Percentiles rank a stretch among this genome's conserved stretches.
Conservation (phyloP, 352 stramenopile genomes). For the Globisporangium apiculatum region DNA sequence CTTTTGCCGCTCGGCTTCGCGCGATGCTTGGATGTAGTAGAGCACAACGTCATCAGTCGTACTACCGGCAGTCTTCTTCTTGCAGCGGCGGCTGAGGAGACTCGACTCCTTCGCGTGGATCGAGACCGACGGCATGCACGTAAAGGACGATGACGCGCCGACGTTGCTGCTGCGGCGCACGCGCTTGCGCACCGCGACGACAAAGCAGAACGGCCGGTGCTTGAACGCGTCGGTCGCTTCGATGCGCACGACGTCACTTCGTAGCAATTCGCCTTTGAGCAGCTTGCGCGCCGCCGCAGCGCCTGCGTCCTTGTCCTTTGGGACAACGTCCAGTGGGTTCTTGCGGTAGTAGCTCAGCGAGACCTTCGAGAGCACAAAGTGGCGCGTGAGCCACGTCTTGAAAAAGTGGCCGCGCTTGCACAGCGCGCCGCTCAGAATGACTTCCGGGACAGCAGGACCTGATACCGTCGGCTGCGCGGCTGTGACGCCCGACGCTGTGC, state of each 20-base stretch:
- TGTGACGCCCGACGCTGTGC: not conserved
- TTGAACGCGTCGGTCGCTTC: constrained; percentile 53
- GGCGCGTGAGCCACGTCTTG: constrained; percentile 61
- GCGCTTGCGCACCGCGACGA: constrained; percentile 52
- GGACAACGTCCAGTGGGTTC: constrained; percentile 32
- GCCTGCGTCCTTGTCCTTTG: constrained; percentile 26
- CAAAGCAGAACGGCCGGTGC: constrained; percentile 57
- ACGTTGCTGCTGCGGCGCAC: constrained; percentile 24
- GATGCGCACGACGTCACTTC: constrained; percentile 51
- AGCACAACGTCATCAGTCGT: constrained; percentile 39
- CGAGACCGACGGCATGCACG: constrained; percentile 27
- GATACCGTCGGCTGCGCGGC: not conserved
- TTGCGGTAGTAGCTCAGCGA: constrained; percentile 69
- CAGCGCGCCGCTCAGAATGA: constrained; percentile 53
- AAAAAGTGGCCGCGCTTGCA: constrained; percentile 71
- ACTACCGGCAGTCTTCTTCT: no score
- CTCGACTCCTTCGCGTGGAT: constrained; percentile 49
- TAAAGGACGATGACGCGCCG: constrained; percentile 5
- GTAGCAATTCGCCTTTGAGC: constrained; percentile 54
- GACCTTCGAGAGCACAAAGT: constrained; percentile 55
- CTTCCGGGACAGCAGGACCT: constrained; percentile 13
- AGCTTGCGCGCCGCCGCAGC: constrained; percentile 44
- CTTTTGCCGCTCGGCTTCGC: constrained; percentile 55
- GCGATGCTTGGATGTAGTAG: constrained; percentile 61
- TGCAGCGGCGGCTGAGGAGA: constrained; percentile 6